Evolutionary conservation across 2,329 filamentous ascomycete genomes (phyloP).

Genomic region (Alternaria consortialis): DNA sequence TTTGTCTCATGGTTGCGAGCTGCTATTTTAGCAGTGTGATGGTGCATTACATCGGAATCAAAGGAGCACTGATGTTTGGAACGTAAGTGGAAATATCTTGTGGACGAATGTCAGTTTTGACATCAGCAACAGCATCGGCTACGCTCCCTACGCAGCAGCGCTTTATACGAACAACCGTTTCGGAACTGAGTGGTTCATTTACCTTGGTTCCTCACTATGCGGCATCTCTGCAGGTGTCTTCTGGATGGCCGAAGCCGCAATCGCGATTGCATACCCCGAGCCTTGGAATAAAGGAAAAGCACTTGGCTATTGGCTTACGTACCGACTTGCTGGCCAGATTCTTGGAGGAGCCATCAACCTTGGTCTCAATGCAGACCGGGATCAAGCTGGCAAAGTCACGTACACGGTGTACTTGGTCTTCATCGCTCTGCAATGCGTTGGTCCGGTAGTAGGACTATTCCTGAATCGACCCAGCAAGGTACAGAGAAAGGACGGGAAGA

Average conservation of each 20-base stretch:
- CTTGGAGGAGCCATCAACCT: conserved; percentile 77
- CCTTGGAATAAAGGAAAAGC: conserved; percentile 58
- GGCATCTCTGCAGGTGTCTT: conserved; percentile 76
- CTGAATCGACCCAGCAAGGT: conserved; percentile 70
- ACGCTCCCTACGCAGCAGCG: conserved; percentile 74
- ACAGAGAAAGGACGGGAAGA: conserved; percentile 70
- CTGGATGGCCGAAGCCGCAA: conserved; percentile 79
- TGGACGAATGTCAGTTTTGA: not conserved
- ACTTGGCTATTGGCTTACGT: conserved; percentile 73
- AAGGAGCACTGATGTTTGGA: conserved; percentile 74
- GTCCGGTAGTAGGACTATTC: conserved; percentile 70
- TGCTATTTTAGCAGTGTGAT: conserved; percentile 72
- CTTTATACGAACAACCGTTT: conserved; percentile 75
- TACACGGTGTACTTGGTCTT: conserved; percentile 75
- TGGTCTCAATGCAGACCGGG: conserved; percentile 67
- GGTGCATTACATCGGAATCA: conserved; percentile 74
- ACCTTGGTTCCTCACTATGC: conserved; percentile 73
- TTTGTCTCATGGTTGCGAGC: conserved; percentile 76
- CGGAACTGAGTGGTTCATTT: conserved; percentile 72
- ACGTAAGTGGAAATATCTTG: conserved; percentile 58
- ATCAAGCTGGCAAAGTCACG: conserved; percentile 70
- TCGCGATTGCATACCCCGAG: conserved; percentile 76
- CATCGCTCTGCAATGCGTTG: conserved; percentile 73
- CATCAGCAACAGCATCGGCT: conserved; percentile 62
- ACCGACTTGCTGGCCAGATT: conserved; percentile 70